Conservation (phyloP, 352 stramenopile genomes). For the Globisporangium canariense region DNA sequence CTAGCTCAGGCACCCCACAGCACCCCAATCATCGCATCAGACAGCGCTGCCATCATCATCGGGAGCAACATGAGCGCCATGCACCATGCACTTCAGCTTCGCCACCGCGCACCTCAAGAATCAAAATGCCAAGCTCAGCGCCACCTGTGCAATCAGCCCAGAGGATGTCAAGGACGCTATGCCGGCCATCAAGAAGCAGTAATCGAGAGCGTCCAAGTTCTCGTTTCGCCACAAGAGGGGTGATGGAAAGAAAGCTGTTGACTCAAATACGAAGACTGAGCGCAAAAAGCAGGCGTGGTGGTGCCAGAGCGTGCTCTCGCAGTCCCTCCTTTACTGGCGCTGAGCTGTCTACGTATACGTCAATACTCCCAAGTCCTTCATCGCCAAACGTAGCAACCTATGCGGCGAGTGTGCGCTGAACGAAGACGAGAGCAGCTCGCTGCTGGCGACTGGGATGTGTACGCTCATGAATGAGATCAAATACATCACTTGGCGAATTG, state of each 20-base stretch:
- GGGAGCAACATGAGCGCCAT: background rate
- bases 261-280: background rate
- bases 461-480: too few relatives aligned
- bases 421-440: too few relatives aligned
- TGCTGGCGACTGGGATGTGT: too few relatives aligned
- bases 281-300: background rate
- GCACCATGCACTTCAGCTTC: background rate
- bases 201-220: background rate
- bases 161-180: background rate
- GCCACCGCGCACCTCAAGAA: background rate
- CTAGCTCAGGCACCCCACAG: too few relatives aligned
- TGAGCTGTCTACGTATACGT: too few relatives aligned
- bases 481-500: too few relatives aligned
- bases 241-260: background rate
- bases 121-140: background rate
- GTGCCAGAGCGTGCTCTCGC: background rate
- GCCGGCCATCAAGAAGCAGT: background rate
- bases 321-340: background rate
- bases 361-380: too few relatives aligned
- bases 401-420: too few relatives aligned
- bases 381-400: too few relatives aligned
- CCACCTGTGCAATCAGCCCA: background rate
- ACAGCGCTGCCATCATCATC: background rate
- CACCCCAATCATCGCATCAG: too few relatives aligned
- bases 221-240: background rate